phyloP scores from a whole-genome alignment of 2,329 filamentous ascomycete species.

The Colletotrichum sp. region DNA sequence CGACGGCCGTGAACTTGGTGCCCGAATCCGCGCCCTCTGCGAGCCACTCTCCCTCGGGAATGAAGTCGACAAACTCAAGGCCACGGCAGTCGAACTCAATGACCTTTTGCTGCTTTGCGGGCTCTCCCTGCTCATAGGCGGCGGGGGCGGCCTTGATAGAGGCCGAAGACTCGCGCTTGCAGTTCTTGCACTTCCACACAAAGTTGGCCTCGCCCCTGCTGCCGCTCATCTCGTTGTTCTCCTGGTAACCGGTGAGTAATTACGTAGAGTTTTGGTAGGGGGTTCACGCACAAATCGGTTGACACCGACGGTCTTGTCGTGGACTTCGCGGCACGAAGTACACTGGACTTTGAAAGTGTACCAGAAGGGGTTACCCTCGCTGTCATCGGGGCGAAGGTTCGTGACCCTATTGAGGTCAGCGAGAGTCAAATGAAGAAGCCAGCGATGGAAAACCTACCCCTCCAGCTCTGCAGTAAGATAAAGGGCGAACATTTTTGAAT shows the following conservation, averaged over 20 bases:
- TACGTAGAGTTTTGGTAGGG: rapidly evolving
- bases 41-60: conserved; percentile 92
- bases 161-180: conserved; percentile 91
- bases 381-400: conserved; percentile 85
- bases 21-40: conserved; percentile 81
- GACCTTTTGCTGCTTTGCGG: conserved; percentile 78
- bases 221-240: conserved; percentile 88
- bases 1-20: conserved; percentile 82
- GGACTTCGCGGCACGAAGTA: conserved; percentile 92
- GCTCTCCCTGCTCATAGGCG: conserved; percentile 73
- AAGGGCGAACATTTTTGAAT: conserved; percentile 65
- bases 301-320: conserved; percentile 85
- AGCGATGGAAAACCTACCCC: conserved; percentile 56
- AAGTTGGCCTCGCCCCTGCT: conserved; percentile 97
- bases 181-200: conserved; percentile 99
- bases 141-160: conserved; percentile 78
- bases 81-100: conserved; percentile 94
- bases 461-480: conserved; percentile 71
- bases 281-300: conserved; percentile 80
- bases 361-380: conserved; percentile 82
- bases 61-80: conserved; percentile 90
- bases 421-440: background rate
- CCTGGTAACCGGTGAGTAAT: conserved; percentile 53
- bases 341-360: conserved; percentile 99
- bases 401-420: conserved; percentile 70